phyloP scores from a whole-genome alignment of 148 eudicot species.

The Diospyros lotus region DNA sequence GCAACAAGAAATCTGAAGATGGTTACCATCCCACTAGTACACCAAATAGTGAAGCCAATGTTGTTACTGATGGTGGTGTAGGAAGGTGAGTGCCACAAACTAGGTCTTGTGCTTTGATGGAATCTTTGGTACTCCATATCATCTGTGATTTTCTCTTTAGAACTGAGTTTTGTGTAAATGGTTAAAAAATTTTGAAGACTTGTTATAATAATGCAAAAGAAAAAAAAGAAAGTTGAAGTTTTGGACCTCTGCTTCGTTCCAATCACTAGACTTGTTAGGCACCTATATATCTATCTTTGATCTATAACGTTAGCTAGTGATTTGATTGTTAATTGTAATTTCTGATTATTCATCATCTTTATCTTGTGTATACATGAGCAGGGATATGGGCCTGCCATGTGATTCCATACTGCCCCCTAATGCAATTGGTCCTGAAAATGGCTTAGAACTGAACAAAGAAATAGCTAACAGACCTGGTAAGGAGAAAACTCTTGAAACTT shows the following conservation, averaged over 20 bases:
- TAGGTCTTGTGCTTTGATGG: not conserved
- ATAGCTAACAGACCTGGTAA: not conserved
- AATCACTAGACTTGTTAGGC: too few species aligned
- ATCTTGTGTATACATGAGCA: not conserved
- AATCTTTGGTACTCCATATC: not conserved
- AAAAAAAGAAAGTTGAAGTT: too few species aligned
- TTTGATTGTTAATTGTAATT: too few species aligned
- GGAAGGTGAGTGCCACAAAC: constrained; percentile 34
- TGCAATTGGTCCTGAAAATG: constrained; percentile 7
- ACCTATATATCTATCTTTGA: too few species aligned
- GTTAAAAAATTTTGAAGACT: too few species aligned
- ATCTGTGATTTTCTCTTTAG: too few species aligned
- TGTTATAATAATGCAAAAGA: too few species aligned
- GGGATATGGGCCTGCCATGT: not conserved
- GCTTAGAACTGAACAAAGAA: not conserved
- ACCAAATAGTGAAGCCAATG: constrained; percentile 12
- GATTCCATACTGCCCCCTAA: not conserved
- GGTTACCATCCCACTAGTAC: not conserved
- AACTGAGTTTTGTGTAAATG: too few species aligned
- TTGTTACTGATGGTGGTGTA: constrained; percentile 12
- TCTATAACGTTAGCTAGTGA: too few species aligned
- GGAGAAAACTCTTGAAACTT: constrained; percentile 5
- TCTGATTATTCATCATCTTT: not conserved
- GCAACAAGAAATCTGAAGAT: constrained; percentile 3
- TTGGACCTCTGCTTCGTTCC: too few species aligned